Evolutionary conservation across 306 rosid genomes (phyloP), one percentile per base, ranked within the genome.

Genomic region (Prinsepia uniflora): DNA sequence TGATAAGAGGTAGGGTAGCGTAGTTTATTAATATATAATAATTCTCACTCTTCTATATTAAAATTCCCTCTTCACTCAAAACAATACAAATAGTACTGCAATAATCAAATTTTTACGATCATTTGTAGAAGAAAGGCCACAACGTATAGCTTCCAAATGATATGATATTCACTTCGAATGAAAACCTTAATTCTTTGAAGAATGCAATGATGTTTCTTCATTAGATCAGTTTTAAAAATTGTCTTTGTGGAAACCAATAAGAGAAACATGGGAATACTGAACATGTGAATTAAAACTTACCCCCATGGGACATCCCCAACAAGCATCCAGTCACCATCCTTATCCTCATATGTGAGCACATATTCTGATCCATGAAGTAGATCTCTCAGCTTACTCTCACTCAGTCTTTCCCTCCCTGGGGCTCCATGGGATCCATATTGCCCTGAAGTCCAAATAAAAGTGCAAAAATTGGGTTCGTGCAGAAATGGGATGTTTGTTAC

Each of bases 311-410:
- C 96, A 82, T 94, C 99, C 78, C 99, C 99, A 56, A 94, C 99
- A 82, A 94, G 99, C 99, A 94, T 94, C 99, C 99, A 94, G 70
- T 94, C 99, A 20, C 96, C 92, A 75, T 94, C 99, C 79, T 85
- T 90, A 76, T 94, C 99, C 78, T 94, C 96, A 12, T 87, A 91
- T 11, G 95, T 89, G 67, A 91, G 96, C 48, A 94, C 99, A 63
- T 87, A 91, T 74, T 94, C 99, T 39, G 99, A 94, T 74, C 99
- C 96, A 30, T 94, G 92, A 60, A 91, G 88, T 76, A 87, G 87
- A 84, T 94, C 99, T 83, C 99, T 91, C 70, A 94, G 78, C 83
- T 91, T 94, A 81, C 96, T 91, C 86, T 94, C 97, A 73, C 97
- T 87, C 76, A 87, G 75, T 77, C 78, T 75, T 70, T 94, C 97